Evolutionary conservation across 176 grass and related monocot genomes (phyloP).

Genomic region (Eragrostis nindensis): DNA sequence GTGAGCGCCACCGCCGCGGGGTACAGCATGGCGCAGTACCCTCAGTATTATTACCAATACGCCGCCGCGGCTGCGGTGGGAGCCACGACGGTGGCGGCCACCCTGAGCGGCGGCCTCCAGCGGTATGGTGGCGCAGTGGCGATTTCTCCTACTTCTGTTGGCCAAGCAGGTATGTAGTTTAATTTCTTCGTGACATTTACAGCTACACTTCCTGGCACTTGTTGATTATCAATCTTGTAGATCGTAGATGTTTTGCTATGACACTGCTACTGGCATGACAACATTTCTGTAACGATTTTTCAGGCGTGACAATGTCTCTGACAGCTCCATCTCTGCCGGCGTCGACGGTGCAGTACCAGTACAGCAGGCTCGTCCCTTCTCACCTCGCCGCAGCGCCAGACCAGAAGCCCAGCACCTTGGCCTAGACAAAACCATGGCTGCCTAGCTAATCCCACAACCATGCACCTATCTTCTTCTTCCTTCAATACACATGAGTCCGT

Average conservation of each 20-base stretch:
- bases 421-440: constrained; percentile 35
- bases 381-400: constrained; percentile 40
- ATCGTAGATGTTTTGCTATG: no score
- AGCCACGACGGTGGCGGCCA: background rate
- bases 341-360: constrained; percentile 41
- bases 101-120: constrained; percentile 34
- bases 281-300: background rate
- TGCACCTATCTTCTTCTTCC: background rate
- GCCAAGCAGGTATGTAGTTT: constrained; percentile 36
- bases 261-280: no score
- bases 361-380: constrained; percentile 40
- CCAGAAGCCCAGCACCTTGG: constrained; percentile 37
- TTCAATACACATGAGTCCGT: background rate
- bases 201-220: no score
- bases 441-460: background rate
- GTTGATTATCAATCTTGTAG: no score
- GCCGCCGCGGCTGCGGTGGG: background rate
- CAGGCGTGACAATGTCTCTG: constrained; percentile 46
- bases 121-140: constrained; percentile 11
- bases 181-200: background rate
- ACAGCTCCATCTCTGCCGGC: constrained; percentile 29
- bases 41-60: constrained; percentile 50
- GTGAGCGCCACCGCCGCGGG: background rate
- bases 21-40: constrained; percentile 42
- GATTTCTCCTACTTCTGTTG: constrained; percentile 16